These are phyloP conservation scores for Pleurotus pulmonarius DNA, from an alignment of 768 basidiomycete genomes.

Conservation along the genomic window DNA sequence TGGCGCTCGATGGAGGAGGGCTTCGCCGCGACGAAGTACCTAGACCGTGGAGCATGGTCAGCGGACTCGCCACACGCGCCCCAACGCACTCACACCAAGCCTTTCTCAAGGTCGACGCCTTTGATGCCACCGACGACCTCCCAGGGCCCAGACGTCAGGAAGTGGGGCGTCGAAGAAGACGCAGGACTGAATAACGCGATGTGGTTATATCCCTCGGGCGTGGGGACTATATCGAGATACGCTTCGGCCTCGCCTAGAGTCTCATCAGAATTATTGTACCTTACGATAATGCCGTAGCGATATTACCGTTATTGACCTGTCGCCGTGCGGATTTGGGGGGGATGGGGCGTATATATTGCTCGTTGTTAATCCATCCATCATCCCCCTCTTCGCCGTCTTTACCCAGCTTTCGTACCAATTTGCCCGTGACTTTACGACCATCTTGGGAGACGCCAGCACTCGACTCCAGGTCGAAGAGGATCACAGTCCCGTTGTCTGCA, in stretches of 20 bases:
- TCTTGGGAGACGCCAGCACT: constrained; percentile 15
- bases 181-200: constrained; percentile 89
- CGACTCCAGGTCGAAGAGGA: constrained; percentile 60
- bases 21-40: constrained; percentile 86
- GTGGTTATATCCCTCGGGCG: constrained; percentile 80
- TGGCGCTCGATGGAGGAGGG: constrained; percentile 82
- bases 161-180: constrained; percentile 63
- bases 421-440: constrained; percentile 32
- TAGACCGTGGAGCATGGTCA: constrained; percentile 22
- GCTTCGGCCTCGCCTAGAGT: constrained; percentile 37
- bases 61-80: no score
- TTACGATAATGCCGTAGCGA: no score
- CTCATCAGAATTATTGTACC: no score
- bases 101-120: constrained; percentile 64
- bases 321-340: neutral
- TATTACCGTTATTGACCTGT: constrained; percentile 1
- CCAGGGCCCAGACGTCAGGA: constrained; percentile 86
- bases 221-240: constrained; percentile 90
- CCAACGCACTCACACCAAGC: constrained; percentile 60
- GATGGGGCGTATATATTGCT: constrained; percentile 3
- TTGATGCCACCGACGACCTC: constrained; percentile 78
- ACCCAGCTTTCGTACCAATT: constrained; percentile 74
- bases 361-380: constrained; percentile 88
- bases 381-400: constrained; percentile 84
- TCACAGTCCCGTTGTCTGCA: constrained; percentile 75